phyloP scores from a whole-genome alignment of 805 yeast species.

The Pichia ethanolica region DNA sequence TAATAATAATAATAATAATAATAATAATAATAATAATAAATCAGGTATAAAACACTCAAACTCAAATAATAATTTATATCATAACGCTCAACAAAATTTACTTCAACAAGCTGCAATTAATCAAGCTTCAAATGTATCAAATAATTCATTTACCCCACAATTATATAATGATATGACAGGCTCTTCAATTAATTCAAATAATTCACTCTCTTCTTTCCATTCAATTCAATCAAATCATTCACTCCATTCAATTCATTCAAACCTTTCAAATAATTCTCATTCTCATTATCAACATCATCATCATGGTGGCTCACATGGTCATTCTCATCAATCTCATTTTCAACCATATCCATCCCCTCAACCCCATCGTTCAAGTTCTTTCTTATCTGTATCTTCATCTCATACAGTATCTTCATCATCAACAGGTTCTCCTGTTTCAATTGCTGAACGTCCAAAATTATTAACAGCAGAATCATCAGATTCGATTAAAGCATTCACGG shows the following conservation, averaged over 20 bases:
- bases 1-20: neutral
- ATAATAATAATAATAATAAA: slow-evolving; percentile 9
- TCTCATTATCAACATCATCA: slow-evolving; percentile 14
- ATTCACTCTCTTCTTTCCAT: slow-evolving; percentile 21
- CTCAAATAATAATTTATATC: neutral
- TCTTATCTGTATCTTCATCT: slow-evolving; percentile 22
- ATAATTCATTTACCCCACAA: slow-evolving; percentile 8
- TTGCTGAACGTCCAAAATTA: slow-evolving; percentile 21
- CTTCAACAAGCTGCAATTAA: slow-evolving; percentile 10
- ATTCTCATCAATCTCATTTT: slow-evolving; percentile 19
- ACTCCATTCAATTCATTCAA: slow-evolving; percentile 6
- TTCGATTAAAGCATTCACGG: slow-evolving; percentile 12
- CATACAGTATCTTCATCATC: slow-evolving; percentile 22
- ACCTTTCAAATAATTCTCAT: slow-evolving; percentile 10
- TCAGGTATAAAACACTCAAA: neutral
- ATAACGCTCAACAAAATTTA: slow-evolving; percentile 1
- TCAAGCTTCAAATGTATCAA: neutral
- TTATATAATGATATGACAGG: slow-evolving; percentile 22
- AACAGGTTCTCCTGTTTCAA: slow-evolving; percentile 19
- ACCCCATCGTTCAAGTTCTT: slow-evolving; percentile 17
- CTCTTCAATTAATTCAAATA: slow-evolving; percentile 22
- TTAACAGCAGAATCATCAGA: slow-evolving; percentile 18
- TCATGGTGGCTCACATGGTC: slow-evolving; percentile 18
- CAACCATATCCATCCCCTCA: slow-evolving; percentile 20
- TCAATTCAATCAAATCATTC: slow-evolving; percentile 16